Evolutionary conservation across 768 basidiomycete genomes (phyloP), one percentile per base, ranked within the genome.

Genomic region (Phanerochaete sordida): DNA sequence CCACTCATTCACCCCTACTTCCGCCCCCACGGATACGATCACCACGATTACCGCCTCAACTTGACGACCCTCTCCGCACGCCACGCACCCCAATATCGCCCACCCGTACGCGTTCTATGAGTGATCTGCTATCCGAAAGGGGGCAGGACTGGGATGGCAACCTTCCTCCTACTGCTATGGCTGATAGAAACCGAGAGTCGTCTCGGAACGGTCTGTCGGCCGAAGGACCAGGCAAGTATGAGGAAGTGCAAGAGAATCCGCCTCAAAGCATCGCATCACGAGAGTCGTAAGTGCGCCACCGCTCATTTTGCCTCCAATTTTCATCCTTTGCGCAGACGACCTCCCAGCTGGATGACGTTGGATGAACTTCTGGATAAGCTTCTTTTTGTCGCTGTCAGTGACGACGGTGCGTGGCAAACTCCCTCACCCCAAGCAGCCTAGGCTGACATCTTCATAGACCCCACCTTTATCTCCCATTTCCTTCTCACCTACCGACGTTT

Each of bases 401-500:
- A 89, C 54, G 92, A 93, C 70, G 91, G 91, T 93, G 64, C 43
- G 75, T 70, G 31, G 23, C 31, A 1, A 19, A 27, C 21, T 4
- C 8, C 19, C 7, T 9, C 19, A 19, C 8, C 39, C 26, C 30
- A 55, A 2, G 31, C 45, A 45, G 53, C 54, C 11, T 35, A 31
- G 30, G 2, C 48, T 61, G 46, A 5, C 44, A 31, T 57, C 30
- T 57, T 9, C 13, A 1, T 60, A 94, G 92, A 94, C 70, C 83
- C 89, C 13, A 81, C 84, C 4, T 94, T 85, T 68, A 83, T 91
- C 30, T 83, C 83, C 2, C 86, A 92, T 71, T 93, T 95, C 72
- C 76, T 95, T 49, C 81, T 93, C 39, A 91, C 90, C 8, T 93
- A 91, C 69, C 87, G 92, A 33, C 80, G 90, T 60, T 95, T 94